A percentile compares a stretch with the other conserved stretches of the same genome.
Evolutionary conservation across 768 basidiomycete genomes (phyloP).

Genomic region (Leccinum disarticulatum): DNA sequence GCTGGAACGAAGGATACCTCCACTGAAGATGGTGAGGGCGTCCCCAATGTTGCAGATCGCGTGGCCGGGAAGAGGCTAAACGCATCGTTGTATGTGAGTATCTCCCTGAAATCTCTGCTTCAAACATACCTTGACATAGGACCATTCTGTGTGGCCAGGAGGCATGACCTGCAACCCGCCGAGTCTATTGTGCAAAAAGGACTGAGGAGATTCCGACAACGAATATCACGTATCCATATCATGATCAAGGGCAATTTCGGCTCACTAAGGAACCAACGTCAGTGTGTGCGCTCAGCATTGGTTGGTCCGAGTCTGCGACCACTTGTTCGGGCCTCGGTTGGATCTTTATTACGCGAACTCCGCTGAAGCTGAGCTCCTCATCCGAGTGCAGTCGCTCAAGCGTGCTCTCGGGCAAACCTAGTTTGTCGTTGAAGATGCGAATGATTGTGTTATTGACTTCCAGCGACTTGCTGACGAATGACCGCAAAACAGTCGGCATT

Average conservation of each 20-base stretch:
- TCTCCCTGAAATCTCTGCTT: no score
- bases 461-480: conserved; percentile 58
- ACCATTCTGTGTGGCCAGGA: no score
- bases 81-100: no score
- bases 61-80: background rate
- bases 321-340: conserved; percentile 33
- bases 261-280: no score
- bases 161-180: no score
- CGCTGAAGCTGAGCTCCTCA: conserved; percentile 54
- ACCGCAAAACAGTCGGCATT: conserved; percentile 48
- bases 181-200: no score
- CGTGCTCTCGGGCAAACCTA: conserved; percentile 45
- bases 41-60: background rate
- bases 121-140: no score
- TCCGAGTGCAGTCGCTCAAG: conserved; percentile 43
- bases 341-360: conserved; percentile 53
- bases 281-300: conserved; percentile 31
- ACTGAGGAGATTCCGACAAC: no score
- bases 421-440: conserved; percentile 26
- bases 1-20: background rate
- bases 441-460: conserved; percentile 54
- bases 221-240: no score
- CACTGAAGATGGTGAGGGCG: background rate
- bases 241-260: no score
- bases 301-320: conserved; percentile 11